A percentile compares a stretch with the other conserved stretches of the same genome.
Conservation (phyloP, 306 rosid species). For the Cucumis cinereus region DNA sequence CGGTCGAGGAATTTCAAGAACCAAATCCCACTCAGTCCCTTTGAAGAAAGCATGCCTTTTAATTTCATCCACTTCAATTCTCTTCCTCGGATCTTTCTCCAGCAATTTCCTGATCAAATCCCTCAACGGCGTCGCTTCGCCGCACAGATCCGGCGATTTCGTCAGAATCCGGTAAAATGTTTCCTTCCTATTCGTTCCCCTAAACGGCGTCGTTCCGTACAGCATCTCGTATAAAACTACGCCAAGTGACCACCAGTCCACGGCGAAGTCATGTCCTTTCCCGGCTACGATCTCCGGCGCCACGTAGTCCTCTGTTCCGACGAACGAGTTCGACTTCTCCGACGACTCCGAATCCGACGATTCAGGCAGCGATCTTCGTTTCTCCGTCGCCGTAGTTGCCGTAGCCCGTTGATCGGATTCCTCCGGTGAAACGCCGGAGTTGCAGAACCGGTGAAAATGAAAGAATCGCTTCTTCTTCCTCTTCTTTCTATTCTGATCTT, state of each 20-base stretch:
- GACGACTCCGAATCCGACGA: slow-evolving; percentile 27
- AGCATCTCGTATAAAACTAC: slow-evolving; percentile 60
- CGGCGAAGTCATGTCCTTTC: slow-evolving; percentile 58
- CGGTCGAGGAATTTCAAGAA: slow-evolving; percentile 43
- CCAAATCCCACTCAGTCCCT: slow-evolving; percentile 44
- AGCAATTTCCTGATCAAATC: slow-evolving; percentile 46
- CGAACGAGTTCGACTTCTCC: slow-evolving; percentile 79
- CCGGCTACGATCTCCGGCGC: slow-evolving; percentile 78
- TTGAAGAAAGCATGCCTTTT: slow-evolving; percentile 59
- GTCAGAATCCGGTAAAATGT: slow-evolving; percentile 48
- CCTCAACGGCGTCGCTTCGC: slow-evolving; percentile 42
- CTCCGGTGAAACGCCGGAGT: slow-evolving; percentile 14
- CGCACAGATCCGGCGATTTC: slow-evolving; percentile 27
- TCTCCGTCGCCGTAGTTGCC: not conserved
- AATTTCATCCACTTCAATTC: slow-evolving; percentile 46
- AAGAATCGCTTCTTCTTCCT: slow-evolving; percentile 16
- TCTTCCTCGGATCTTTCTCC: slow-evolving; percentile 44
- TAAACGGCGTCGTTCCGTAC: slow-evolving; percentile 68
- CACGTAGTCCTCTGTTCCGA: slow-evolving; percentile 93
- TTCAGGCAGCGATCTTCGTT: not conserved
- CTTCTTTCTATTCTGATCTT: not conserved
- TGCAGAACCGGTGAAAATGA: slow-evolving; percentile 21
- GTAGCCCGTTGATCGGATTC: slow-evolving; percentile 11
- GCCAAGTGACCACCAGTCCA: slow-evolving; percentile 95
- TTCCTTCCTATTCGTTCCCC: slow-evolving; percentile 52